Evolutionary conservation across 768 basidiomycete species (phyloP).

Genomic region (Mrakia blollopis): DNA sequence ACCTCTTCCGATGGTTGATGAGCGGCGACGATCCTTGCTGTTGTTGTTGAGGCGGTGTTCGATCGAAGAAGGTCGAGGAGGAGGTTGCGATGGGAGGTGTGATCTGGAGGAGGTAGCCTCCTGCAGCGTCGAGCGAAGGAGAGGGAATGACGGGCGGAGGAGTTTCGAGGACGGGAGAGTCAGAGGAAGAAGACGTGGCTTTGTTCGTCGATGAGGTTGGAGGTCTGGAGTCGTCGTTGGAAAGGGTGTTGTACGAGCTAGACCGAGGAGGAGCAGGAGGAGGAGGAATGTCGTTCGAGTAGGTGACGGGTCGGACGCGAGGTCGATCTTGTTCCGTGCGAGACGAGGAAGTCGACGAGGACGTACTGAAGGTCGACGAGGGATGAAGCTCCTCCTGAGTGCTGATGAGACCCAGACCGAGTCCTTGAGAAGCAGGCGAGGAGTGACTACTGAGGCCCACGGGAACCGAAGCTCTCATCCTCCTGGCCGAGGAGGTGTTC

Average conservation of each 20-base stretch:
- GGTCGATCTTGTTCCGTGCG: not conserved
- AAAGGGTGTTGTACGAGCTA: not conserved
- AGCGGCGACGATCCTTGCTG: not conserved
- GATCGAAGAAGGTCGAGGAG: not conserved
- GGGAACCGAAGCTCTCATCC: not conserved
- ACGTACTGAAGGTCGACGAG: not conserved
- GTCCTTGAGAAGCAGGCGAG: not conserved
- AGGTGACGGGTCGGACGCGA: constrained; percentile 1
- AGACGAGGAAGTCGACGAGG: not conserved
- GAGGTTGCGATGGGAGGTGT: constrained; percentile 3
- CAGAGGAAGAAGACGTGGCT: not conserved
- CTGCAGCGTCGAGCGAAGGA: not conserved
- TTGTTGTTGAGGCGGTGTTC: not conserved
- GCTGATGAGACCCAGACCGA: not conserved
- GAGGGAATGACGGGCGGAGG: not conserved
- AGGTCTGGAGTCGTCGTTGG: not conserved
- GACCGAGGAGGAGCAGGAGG: constrained; percentile 1
- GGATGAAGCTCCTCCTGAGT: not conserved
- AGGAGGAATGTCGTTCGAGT: not conserved
- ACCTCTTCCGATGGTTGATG: not conserved
- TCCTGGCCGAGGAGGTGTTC: not conserved
- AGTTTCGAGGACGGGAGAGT: constrained; percentile 11
- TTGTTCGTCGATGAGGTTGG: not conserved
- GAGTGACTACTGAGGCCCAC: not conserved
- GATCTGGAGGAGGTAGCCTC: constrained; percentile 9